These are phyloP conservation scores for Apophysomyces trapeziformis DNA, from an alignment of 371 early-diverging fungal genomes.

Conservation along the genomic window DNA sequence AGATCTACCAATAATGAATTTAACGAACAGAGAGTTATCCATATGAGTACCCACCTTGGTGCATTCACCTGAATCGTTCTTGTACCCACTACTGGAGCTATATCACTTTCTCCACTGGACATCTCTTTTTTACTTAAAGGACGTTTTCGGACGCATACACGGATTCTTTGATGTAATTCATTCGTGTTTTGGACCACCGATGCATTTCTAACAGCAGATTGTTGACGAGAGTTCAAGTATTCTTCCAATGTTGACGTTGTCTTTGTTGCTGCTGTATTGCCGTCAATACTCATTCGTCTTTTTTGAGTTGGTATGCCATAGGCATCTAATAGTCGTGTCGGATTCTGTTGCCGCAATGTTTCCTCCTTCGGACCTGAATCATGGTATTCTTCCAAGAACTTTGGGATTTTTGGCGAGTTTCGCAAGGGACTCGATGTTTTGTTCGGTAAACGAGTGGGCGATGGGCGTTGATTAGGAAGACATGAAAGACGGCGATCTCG, in stretches of 20 bases:
- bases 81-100: conserved; percentile 69
- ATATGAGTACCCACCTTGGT: conserved; percentile 69
- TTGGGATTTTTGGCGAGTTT: conserved; percentile 17
- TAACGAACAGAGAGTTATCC: not conserved
- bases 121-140: conserved; percentile 89
- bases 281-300: conserved; percentile 19
- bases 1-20: conserved; percentile 48
- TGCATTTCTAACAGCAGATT: not conserved
- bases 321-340: conserved; percentile 19
- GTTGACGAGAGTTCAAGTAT: conserved; percentile 13
- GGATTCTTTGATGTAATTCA: conserved; percentile 79
- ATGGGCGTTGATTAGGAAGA: conserved; percentile 15
- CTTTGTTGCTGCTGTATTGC: conserved; percentile 5
- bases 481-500: conserved; percentile 14
- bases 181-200: not conserved
- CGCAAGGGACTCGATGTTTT: conserved; percentile 16
- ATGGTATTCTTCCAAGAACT: conserved; percentile 23
- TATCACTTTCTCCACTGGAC: conserved; percentile 78
- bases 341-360: conserved; percentile 16
- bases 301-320: conserved; percentile 27
- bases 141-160: conserved; percentile 97
- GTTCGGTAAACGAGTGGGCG: not conserved
- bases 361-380: not conserved
- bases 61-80: conserved; percentile 84
- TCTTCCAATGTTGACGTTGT: conserved; percentile 20